Evolutionary conservation across 805 yeast species (phyloP).

Genomic region (Metschnikowia cubensis): DNA sequence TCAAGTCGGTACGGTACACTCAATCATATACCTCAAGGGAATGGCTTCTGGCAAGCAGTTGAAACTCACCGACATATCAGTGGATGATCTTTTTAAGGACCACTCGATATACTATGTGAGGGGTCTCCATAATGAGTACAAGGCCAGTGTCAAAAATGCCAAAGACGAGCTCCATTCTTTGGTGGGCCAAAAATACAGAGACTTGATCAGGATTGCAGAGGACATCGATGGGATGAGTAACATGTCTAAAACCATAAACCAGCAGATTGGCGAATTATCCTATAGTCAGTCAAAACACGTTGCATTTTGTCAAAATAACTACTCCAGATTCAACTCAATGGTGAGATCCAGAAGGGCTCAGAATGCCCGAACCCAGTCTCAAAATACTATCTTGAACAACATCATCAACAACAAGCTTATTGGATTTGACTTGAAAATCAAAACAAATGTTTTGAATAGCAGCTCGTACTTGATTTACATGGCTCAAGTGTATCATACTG

Average conservation of each 20-base stretch:
- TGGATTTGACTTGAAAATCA: constrained; percentile 28
- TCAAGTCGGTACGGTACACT: background rate
- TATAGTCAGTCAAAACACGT: constrained; percentile 28
- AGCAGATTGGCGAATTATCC: constrained; percentile 28
- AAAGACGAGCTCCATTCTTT: constrained; percentile 32
- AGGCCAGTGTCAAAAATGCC: constrained; percentile 24
- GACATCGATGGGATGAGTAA: constrained; percentile 34
- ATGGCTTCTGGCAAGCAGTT: constrained; percentile 2
- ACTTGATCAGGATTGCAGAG: constrained; percentile 42
- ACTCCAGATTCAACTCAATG: constrained; percentile 20
- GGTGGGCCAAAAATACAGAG: constrained; percentile 41
- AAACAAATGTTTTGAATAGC: constrained; percentile 14
- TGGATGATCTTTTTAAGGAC: constrained; percentile 34
- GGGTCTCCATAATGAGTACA: constrained; percentile 26
- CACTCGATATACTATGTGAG: constrained; percentile 33
- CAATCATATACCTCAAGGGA: background rate
- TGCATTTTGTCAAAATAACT: constrained; percentile 20
- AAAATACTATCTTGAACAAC: constrained; percentile 25
- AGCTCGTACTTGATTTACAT: constrained; percentile 28
- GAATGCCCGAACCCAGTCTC: constrained; percentile 19
- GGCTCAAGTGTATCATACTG: constrained; percentile 33
- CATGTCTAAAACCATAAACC: constrained; percentile 21
- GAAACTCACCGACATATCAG: constrained; percentile 15
- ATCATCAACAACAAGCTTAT: constrained; percentile 28
- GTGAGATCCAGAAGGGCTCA: constrained; percentile 17